Evolutionary conservation across 2,329 filamentous ascomycete species (phyloP), one percentile per base, ranked within the genome.

Genomic region (Madurella mycetomatis): DNA sequence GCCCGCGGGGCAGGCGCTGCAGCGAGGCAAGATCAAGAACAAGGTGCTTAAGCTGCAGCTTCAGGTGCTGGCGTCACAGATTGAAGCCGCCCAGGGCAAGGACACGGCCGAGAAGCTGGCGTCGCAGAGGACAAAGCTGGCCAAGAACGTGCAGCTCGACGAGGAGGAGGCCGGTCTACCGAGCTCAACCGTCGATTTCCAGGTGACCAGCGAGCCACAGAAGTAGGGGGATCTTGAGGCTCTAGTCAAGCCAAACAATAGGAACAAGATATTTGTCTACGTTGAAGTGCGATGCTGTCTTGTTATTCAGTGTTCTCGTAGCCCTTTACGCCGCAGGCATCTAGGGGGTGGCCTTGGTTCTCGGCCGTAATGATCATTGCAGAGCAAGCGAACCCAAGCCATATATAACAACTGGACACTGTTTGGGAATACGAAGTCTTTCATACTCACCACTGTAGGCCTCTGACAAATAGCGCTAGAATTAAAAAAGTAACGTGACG

Each of bases 11-110:
- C 54, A 70, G 40, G 76, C 77, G 11, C 70, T 82, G 15, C 70
- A 79, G 68, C 72, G 72, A 48, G 79, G 80, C 62, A 82, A 82
- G 70, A 82, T 75, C 63, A 81, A 82, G 74, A 83, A 82, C 71
- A 82, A 82, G 72, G 78, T 83, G 19, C 67, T 82, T 49, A 83
- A 83, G 71, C 69, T 83, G 47, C 72, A 76, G 68, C 74, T 81
- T 15, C 74, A 80, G 62, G 73, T 78, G 2, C 63, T 81, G 53
- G 70, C 70, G 44, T 70, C 82, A 41, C 68, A 78, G 67, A 78
- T 81, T 50, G 67, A 81, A 64, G 69, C 73, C 56, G 80, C 79
- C 0, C 74, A 81, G 64, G 72, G 75, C 48, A 64, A 67, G 32
- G 70, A 75, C 60, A 73, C 73, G 39, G 64, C 71, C 30, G 71